phyloP scores from a whole-genome alignment of 495 filamentous ascomycete species.

The Immersiella caudata region DNA sequence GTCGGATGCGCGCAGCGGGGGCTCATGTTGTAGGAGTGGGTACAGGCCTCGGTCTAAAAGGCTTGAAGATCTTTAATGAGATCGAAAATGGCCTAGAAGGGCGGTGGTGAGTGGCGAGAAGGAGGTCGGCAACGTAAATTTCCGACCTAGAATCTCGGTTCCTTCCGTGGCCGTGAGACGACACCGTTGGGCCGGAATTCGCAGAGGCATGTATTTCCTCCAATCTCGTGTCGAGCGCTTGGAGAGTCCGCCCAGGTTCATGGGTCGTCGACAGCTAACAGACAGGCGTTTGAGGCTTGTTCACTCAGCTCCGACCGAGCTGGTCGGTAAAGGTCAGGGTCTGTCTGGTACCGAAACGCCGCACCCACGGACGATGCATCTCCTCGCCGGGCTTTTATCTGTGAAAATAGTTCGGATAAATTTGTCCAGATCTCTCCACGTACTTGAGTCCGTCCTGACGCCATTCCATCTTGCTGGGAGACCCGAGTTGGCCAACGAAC shows the following conservation, averaged over 20 bases:
- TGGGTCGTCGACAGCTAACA: not conserved
- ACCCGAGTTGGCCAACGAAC: constrained; percentile 4
- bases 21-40: constrained; percentile 65
- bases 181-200: not conserved
- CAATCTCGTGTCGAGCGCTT: constrained; percentile 6
- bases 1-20: constrained; percentile 65
- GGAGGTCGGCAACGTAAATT: not conserved
- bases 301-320: not conserved
- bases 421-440: constrained; percentile 4
- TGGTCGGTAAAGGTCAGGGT: constrained; percentile 1
- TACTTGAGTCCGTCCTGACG: not conserved
- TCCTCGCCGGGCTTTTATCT: not conserved
- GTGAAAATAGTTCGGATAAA: constrained; percentile 18
- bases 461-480: not conserved
- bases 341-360: not conserved
- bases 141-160: not conserved
- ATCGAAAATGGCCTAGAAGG: constrained; percentile 23
- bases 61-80: constrained; percentile 60
- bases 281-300: not conserved
- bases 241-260: not conserved
- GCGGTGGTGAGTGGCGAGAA: constrained; percentile 7
- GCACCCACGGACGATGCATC: not conserved
- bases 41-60: constrained; percentile 64
- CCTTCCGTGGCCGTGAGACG: not conserved
- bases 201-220: constrained; percentile 13